Conservation (phyloP, 2,329 filamentous ascomycete genomes). For the Fusarium sp. region DNA sequence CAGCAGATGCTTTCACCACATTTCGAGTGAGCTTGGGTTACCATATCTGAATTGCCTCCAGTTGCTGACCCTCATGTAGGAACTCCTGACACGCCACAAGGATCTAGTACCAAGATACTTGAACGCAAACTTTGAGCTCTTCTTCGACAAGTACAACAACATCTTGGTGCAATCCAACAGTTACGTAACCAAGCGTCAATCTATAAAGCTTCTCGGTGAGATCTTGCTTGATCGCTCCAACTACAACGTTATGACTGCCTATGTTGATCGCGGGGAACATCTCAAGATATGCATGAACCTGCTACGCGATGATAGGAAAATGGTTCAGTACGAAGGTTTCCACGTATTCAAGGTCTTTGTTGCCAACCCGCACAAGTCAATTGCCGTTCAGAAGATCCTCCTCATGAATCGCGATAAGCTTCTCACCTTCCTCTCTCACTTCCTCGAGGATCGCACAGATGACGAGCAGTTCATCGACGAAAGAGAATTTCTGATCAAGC, state of each 20-base stretch:
- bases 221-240: conserved; percentile 94
- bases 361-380: conserved; percentile 97
- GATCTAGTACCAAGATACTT: conserved; percentile 89
- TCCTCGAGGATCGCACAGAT: conserved; percentile 93
- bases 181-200: conserved; percentile 98
- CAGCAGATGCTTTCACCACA: conserved; percentile 96
- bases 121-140: conserved; percentile 88
- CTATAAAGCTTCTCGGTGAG: conserved; percentile 96
- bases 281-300: conserved; percentile 99
- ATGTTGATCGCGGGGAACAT: conserved; percentile 94
- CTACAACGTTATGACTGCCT: conserved; percentile 97
- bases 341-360: conserved; percentile 99
- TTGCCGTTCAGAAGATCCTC: conserved; percentile 93
- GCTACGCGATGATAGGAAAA: conserved; percentile 92
- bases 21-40: conserved; percentile 76
- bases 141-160: conserved; percentile 92
- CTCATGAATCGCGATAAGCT: conserved; percentile 96
- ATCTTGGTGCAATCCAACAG: conserved; percentile 90
- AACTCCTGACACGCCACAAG: conserved; percentile 95
- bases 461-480: conserved; percentile 99
- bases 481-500: conserved; percentile 95
- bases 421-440: conserved; percentile 87
- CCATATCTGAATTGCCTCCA: background rate
- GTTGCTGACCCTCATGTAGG: conserved; percentile 63
- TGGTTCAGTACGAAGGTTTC: conserved; percentile 99